Conservation (phyloP, 208 protist genomes). For the Herpetomonas samuelpessoai region DNA sequence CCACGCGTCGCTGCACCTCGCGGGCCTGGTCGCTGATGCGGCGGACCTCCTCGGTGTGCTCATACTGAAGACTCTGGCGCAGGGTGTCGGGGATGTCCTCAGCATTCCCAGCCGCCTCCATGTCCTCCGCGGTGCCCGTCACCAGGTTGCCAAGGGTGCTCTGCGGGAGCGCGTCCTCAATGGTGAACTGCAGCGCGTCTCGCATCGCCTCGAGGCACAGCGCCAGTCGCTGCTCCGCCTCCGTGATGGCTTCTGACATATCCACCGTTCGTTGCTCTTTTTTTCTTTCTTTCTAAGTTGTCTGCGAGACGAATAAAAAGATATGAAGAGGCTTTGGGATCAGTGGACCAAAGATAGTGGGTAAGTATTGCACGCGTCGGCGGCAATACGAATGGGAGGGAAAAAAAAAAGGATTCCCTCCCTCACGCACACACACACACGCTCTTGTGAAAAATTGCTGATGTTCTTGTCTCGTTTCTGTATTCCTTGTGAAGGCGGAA, state of each 20-base stretch:
- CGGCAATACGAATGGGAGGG: no score
- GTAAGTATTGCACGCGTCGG: no score
- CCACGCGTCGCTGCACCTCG: constrained; percentile 29
- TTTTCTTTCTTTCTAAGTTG: no score
- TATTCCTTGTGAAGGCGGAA: no score
- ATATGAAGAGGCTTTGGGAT: no score
- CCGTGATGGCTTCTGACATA: constrained; percentile 70
- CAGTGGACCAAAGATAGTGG: no score
- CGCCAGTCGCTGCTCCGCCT: constrained; percentile 61
- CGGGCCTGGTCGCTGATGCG: constrained; percentile 35
- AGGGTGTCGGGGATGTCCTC: constrained; percentile 52
- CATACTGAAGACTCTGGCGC: constrained; percentile 67
- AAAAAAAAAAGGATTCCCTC: no score
- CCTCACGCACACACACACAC: no score
- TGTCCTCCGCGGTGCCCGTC: constrained; percentile 20
- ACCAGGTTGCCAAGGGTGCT: constrained; percentile 26
- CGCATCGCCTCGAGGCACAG: constrained; percentile 57
- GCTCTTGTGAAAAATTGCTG: no score
- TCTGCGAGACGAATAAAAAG: no score
- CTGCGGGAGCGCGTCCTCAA: constrained; percentile 69
- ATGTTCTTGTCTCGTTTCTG: no score
- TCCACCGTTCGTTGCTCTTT: no score
- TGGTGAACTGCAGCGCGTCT: constrained; percentile 30
- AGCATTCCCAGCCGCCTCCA: constrained; percentile 52
- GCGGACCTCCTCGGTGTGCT: constrained; percentile 39